A percentile compares a stretch with the other conserved stretches of the same genome.
These are phyloP conservation scores for Solanum chaucha DNA, from an alignment of 257 asterid genomes.

Conservation along the genomic window DNA sequence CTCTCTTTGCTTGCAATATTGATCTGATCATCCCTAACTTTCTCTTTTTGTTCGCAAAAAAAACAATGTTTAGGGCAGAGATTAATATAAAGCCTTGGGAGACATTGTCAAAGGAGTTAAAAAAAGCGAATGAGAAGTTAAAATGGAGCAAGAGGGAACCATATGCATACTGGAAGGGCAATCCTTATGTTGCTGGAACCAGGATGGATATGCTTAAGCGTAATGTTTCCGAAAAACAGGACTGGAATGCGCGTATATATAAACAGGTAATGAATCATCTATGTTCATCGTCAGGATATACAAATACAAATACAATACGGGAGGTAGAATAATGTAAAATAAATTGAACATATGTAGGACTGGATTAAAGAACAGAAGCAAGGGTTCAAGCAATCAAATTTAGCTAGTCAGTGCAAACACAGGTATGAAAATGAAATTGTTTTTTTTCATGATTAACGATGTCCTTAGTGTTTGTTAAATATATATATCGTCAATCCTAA, in stretches of 20 bases:
- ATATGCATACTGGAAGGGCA: constrained; percentile 86
- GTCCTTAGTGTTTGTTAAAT: not conserved
- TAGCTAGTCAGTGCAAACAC: constrained; percentile 74
- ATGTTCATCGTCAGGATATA: not conserved
- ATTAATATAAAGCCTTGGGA: constrained; percentile 85
- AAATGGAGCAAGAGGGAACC: constrained; percentile 71
- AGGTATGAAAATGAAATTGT: constrained; percentile 21
- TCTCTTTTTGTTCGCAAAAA: not conserved
- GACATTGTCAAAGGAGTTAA: constrained; percentile 30
- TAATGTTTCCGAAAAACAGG: constrained; percentile 54
- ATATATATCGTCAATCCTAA: not conserved
- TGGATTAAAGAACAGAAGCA: constrained; percentile 46
- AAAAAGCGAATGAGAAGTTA: constrained; percentile 42
- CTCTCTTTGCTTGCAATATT: not conserved
- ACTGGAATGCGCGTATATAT: constrained; percentile 71
- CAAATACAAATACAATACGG: not conserved
- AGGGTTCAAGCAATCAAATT: constrained; percentile 64
- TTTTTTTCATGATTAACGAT: not conserved
- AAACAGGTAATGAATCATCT: constrained; percentile 38
- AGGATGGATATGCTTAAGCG: constrained; percentile 72
- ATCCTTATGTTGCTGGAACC: constrained; percentile 33
- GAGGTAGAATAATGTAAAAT: not conserved
- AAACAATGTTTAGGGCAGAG: constrained; percentile 47
- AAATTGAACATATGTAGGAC: constrained; percentile 25
- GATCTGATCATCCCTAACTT: not conserved